Evolutionary conservation across 257 asterid genomes (phyloP), one percentile per base, ranked within the genome.

Genomic region (Fraxinus cuspidata): DNA sequence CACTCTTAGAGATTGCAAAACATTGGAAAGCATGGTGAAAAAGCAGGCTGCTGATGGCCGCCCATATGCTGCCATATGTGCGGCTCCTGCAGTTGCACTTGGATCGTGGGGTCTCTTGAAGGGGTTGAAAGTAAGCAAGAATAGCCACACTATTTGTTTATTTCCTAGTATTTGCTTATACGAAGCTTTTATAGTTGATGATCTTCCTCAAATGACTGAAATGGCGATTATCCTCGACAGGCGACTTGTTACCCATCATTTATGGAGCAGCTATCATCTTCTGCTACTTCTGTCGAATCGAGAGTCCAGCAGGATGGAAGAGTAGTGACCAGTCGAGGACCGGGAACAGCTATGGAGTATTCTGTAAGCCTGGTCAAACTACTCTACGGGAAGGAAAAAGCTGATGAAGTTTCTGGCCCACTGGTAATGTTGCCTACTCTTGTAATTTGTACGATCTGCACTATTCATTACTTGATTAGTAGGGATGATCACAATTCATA

Each of bases 221-320:
- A 31, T 66, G 71, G 74, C 13, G 70, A 47, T 80, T 74, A 60
- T 77, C 72, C 77, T 72, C 76, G 58, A 66, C 84, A 94, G 97
- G 99, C 99, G 74, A 95, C 98, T 37, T 95, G 99, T 82, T 88
- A 92, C 81, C 99, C 99, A 7, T 86, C 97, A 12, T 95, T 86
- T 84, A 90, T 91, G 99, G 97, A 90, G 32, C 91, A 87, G 74
- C 80, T 95, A 72, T 83, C 93, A 13, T 84, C 96, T 64, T 64
- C 91, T 75, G 92, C 92, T 68, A 81, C 83, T 81, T 87, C 93
- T 70, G 92, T 87, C 71, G 99, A 91, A 81, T 92, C 96, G 63
- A 87, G 97, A 82, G 97, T 95, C 70, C 97, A 90, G 82, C 78
- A 86, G 84, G 98, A 95, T 86, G 96, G 92, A 3, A 91, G 88